phyloP scores from a whole-genome alignment of 2,329 filamentous ascomycete genomes.

The Sclerotinia minor region DNA sequence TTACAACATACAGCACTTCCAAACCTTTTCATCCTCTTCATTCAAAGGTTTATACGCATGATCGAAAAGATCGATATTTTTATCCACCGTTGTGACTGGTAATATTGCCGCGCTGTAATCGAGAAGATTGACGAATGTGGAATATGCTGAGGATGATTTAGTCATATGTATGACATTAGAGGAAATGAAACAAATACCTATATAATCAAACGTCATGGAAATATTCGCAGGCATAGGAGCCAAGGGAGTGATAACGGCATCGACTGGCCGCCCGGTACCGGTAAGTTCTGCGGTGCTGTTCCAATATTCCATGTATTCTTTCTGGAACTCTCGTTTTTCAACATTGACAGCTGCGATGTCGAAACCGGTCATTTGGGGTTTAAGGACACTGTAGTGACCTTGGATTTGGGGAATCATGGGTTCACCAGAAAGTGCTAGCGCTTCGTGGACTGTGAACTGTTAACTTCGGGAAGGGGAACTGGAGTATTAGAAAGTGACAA shows the following conservation, averaged over 20 bases:
- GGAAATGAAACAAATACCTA: neutral
- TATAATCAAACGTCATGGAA: constrained; percentile 18
- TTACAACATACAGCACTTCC: constrained; percentile 38
- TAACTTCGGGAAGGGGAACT: neutral
- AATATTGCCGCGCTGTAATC: constrained; percentile 44
- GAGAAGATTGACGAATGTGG: constrained; percentile 22
- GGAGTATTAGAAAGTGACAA: neutral
- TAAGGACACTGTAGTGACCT: constrained; percentile 36
- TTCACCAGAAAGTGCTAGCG: constrained; percentile 58
- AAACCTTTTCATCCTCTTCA: constrained; percentile 35
- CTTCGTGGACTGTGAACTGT: constrained; percentile 43
- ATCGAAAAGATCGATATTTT: constrained; percentile 42
- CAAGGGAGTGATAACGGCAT: constrained; percentile 54
- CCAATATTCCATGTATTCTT: constrained; percentile 57
- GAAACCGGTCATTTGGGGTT: constrained; percentile 41
- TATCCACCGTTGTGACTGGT: constrained; percentile 48
- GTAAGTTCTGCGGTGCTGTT: constrained; percentile 35
- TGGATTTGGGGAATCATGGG: constrained; percentile 41
- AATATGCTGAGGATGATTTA: constrained; percentile 21
- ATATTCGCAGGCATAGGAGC: constrained; percentile 43
- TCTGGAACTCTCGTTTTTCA: constrained; percentile 55
- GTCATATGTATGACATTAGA: too few species aligned
- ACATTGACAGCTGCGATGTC: constrained; percentile 47
- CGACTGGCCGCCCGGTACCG: constrained; percentile 48
- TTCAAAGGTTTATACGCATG: constrained; percentile 36